These are phyloP conservation scores for Elaeagnus macrophylla DNA, from an alignment of 306 rosid species.

Conservation along the genomic window DNA sequence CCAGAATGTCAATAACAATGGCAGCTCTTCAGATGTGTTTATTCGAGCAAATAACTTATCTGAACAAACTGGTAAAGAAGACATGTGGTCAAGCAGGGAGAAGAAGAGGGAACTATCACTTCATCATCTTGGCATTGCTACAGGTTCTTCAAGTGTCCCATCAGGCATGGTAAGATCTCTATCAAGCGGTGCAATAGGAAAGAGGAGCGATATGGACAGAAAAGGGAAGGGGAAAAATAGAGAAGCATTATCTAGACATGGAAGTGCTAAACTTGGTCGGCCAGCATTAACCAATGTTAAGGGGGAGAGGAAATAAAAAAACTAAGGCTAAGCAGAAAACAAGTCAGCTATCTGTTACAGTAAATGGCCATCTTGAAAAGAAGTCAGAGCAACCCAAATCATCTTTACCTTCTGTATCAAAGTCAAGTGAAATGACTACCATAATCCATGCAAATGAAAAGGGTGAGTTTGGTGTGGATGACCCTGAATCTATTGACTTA, in stretches of 20 bases:
- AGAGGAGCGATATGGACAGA: constrained; percentile 98
- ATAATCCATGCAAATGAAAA: constrained; percentile 53
- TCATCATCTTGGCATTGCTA: constrained; percentile 67
- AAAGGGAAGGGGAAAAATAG: constrained; percentile 89
- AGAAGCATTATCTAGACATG: constrained; percentile 80
- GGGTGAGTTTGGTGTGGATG: constrained; percentile 62
- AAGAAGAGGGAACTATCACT: constrained; percentile 93
- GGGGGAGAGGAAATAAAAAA: constrained; percentile 87
- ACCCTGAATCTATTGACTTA: constrained; percentile 65
- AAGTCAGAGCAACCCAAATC: constrained; percentile 72
- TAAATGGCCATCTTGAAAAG: constrained; percentile 82
- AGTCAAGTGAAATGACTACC: constrained; percentile 45
- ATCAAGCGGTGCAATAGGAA: constrained; percentile 85
- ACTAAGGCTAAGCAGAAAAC: constrained; percentile 92
- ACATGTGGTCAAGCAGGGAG: constrained; percentile 74
- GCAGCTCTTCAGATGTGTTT: constrained; percentile 49
- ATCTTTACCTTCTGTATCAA: constrained; percentile 49
- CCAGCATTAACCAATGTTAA: constrained; percentile 64
- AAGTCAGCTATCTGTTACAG: constrained; percentile 86
- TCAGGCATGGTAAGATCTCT: constrained; percentile 66
- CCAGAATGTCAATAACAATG: constrained; percentile 64
- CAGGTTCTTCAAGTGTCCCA: too few relatives aligned
- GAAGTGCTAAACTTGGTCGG: constrained; percentile 72
- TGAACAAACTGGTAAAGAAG: constrained; percentile 71
- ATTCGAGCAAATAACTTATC: constrained; percentile 44